These are phyloP conservation scores for Cokeromyces recurvatus DNA, from an alignment of 371 early-diverging fungal genomes.

Conservation along the genomic window DNA sequence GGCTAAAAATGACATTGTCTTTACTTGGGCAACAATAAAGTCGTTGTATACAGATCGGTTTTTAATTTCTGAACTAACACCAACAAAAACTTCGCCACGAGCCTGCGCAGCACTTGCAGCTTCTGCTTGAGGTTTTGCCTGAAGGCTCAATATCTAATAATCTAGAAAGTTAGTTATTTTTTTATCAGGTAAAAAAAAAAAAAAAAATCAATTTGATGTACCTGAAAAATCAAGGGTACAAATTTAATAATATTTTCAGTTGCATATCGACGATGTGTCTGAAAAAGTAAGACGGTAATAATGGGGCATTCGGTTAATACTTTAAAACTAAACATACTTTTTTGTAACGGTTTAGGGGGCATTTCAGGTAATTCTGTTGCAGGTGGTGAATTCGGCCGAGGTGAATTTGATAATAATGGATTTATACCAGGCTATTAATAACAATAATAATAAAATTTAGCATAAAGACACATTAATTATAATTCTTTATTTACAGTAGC, in stretches of 20 bases:
- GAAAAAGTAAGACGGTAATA: slow-evolving; percentile 92
- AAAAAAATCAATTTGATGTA: slow-evolving; percentile 20
- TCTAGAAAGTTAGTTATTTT: not conserved
- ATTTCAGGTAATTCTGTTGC: slow-evolving; percentile 57
- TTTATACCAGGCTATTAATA: slow-evolving; percentile 49
- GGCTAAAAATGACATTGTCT: slow-evolving; percentile 97
- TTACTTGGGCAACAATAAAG: slow-evolving; percentile 86
- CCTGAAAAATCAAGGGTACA: slow-evolving; percentile 83
- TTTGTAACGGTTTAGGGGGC: slow-evolving; percentile 65
- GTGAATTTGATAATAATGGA: slow-evolving; percentile 56
- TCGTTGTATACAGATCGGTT: slow-evolving; percentile 75
- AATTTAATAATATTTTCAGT: slow-evolving; percentile 77
- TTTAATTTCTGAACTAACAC: slow-evolving; percentile 74
- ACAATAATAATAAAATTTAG: not conserved
- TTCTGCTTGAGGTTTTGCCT: slow-evolving; percentile 73
- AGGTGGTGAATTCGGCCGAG: slow-evolving; percentile 76
- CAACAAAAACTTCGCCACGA: slow-evolving; percentile 70
- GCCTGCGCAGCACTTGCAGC: slow-evolving; percentile 67
- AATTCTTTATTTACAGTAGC: slow-evolving; percentile 60
- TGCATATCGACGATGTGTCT: slow-evolving; percentile 77
- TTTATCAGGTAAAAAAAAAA: no score
- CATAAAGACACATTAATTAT: not conserved
- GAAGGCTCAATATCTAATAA: slow-evolving; percentile 64
- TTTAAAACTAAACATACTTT: slow-evolving; percentile 88
- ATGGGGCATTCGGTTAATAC: slow-evolving; percentile 97